A percentile compares a stretch with the other conserved stretches of the same genome.
Conservation (phyloP, 202 grass and related monocot genomes). For the Brachypodium distachyon region DNA sequence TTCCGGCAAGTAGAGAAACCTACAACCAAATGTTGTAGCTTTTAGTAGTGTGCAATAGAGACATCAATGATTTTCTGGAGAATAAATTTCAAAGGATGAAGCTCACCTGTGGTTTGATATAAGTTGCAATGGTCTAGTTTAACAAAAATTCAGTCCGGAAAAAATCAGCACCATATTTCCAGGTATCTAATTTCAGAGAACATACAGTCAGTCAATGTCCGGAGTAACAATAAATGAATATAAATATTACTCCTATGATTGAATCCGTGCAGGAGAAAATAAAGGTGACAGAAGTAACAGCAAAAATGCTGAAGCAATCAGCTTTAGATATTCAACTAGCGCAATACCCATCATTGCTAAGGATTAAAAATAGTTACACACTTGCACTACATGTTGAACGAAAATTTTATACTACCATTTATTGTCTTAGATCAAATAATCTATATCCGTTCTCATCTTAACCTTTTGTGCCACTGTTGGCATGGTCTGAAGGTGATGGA, state of each 20-base stretch:
- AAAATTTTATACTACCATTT: no score
- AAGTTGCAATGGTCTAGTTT: constrained; percentile 87
- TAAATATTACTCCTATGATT: constrained; percentile 6
- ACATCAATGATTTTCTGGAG: not conserved
- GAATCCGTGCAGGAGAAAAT: not conserved
- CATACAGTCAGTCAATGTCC: not conserved
- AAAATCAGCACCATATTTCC: constrained; percentile 73
- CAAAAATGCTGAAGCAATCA: no score
- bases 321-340: not conserved
- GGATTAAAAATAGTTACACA: no score
- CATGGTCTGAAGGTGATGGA: no score
- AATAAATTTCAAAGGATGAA: constrained; percentile 14
- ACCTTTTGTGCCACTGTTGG: no score
- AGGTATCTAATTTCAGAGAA: constrained; percentile 52
- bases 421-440: no score
- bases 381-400: no score
- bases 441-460: no score
- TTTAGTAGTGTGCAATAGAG: not conserved
- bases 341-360: no score
- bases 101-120: constrained; percentile 75
- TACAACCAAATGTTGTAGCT: constrained; percentile 23
- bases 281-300: not conserved
- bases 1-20: constrained; percentile 91
- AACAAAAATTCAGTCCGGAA: constrained; percentile 72
- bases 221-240: constrained; percentile 6